phyloP scores from a whole-genome alignment of 345 rosid species.

The Heritiera littoralis region DNA sequence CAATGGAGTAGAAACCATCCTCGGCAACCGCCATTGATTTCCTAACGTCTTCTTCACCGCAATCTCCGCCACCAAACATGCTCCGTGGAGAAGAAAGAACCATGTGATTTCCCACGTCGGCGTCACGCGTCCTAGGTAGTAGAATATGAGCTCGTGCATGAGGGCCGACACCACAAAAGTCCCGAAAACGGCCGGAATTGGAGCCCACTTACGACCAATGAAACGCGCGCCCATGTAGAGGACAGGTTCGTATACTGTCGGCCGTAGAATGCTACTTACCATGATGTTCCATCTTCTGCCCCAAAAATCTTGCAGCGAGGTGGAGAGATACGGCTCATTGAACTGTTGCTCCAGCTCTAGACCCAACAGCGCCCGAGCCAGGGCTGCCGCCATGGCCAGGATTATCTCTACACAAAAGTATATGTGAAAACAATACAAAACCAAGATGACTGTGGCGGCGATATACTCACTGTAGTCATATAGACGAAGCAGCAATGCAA shows the following conservation, averaged over 20 bases:
- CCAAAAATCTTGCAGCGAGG: slow-evolving; percentile 85
- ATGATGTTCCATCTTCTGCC: slow-evolving; percentile 70
- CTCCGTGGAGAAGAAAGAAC: slow-evolving; percentile 60
- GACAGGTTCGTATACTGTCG: slow-evolving; percentile 56
- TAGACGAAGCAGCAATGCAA: slow-evolving; percentile 29
- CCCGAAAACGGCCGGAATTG: slow-evolving; percentile 32
- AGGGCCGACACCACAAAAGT: slow-evolving; percentile 52
- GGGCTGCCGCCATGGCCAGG: slow-evolving; percentile 36
- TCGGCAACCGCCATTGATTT: slow-evolving; percentile 29
- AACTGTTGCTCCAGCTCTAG: slow-evolving; percentile 53
- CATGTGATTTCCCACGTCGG: slow-evolving; percentile 53
- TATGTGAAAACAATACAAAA: slow-evolving; percentile 37
- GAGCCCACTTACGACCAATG: slow-evolving; percentile 40
- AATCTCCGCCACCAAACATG: slow-evolving; percentile 35
- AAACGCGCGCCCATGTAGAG: slow-evolving; percentile 11
- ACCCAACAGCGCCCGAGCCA: slow-evolving; percentile 34
- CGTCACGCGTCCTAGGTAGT: slow-evolving; percentile 43
- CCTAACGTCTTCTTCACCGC: slow-evolving; percentile 35
- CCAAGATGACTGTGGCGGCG: slow-evolving; percentile 31
- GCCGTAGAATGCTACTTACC: slow-evolving; percentile 50
- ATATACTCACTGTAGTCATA: slow-evolving; percentile 34
- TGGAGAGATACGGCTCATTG: slow-evolving; percentile 55
- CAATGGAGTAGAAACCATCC: slow-evolving; percentile 31
- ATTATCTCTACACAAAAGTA: slow-evolving; percentile 47
- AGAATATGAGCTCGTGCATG: slow-evolving; percentile 72